Base-by-base conservation (phyloP, 805 yeast species). In the Teunomyces aglyptinius region DNA sequence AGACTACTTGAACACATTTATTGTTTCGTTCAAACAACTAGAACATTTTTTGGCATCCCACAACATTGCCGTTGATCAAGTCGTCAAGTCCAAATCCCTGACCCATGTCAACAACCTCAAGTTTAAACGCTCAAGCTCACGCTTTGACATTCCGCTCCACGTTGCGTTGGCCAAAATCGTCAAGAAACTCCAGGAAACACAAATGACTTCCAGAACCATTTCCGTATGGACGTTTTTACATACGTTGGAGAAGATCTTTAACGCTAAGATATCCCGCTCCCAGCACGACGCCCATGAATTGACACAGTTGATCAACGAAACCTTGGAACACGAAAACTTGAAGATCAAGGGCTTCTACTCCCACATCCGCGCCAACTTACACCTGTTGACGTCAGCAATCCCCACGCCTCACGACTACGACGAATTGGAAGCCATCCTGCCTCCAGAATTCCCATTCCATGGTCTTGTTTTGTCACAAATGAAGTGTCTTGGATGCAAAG, bases 261-360 rank as follows among this genome's bases (percentile, higher is more conserved):
- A 82, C 46, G 83, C 91, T 3, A 81, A 80, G 52, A 83, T 94
- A 22, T 83, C 96, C 2, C 70, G 86, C 29, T 80, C 80, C 39
- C 99, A 94, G 63, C 96, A 92, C 59, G 99, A 92, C 68, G 97
- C 98, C 0, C 97, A 94, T 57, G 99, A 92, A 59, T 73, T 94
- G 52, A 78, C 92, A 26, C 96, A 89, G 60, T 66, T 89, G 44
- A 75, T 91, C 16, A 68, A 92, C 18, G 96, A 91, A 57, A 83
- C 92, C 0, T 69, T 94, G 43, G 82, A 85, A 43, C 76, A 75
- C 45, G 97, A 92, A 59, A 74, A 78, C 53, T 56, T 69, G 7
- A 67, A 65, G 38, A 49, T 83, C 40, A 64, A 61, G 28, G 70
- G 66, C 41, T 69, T 68, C 41, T 53, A 66, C 29, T 55, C 54